These are phyloP conservation scores for Thymus quinquecostatus DNA, from an alignment of 257 asterid species.

Conservation along the genomic window DNA sequence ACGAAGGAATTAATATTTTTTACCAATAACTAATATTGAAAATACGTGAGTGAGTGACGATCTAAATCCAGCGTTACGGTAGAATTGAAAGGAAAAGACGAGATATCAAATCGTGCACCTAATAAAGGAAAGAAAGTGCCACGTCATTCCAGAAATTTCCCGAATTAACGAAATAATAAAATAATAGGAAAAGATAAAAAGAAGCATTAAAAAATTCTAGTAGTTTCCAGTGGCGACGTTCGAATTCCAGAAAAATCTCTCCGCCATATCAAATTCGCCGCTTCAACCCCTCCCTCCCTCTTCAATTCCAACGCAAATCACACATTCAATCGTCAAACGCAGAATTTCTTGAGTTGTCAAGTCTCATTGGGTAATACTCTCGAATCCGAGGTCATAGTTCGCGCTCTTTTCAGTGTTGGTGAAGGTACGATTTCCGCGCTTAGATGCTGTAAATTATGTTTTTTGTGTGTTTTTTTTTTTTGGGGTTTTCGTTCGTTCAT, in stretches of 20 bases:
- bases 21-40: too few species aligned
- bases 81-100: too few species aligned
- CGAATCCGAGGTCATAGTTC: not conserved
- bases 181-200: not conserved
- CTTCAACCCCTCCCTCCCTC: not conserved
- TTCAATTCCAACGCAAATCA: not conserved
- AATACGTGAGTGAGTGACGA: too few species aligned
- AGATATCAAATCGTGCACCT: too few species aligned
- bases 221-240: constrained; percentile 37
- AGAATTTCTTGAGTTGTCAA: not conserved
- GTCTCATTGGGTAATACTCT: not conserved
- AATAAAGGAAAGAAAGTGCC: not conserved
- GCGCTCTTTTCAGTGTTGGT: not conserved
- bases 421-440: constrained; percentile 24
- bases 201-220: constrained; percentile 23
- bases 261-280: constrained; percentile 31
- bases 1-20: too few species aligned
- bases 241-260: constrained; percentile 32
- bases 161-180: not conserved
- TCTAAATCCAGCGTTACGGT: too few species aligned
- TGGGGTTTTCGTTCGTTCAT: not conserved
- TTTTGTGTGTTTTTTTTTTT: not conserved
- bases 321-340: not conserved
- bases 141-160: constrained; percentile 22
- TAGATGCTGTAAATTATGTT: not conserved